These are phyloP conservation scores for Fremontodendron californicum DNA, from an alignment of 345 rosid species.

Conservation along the genomic window DNA sequence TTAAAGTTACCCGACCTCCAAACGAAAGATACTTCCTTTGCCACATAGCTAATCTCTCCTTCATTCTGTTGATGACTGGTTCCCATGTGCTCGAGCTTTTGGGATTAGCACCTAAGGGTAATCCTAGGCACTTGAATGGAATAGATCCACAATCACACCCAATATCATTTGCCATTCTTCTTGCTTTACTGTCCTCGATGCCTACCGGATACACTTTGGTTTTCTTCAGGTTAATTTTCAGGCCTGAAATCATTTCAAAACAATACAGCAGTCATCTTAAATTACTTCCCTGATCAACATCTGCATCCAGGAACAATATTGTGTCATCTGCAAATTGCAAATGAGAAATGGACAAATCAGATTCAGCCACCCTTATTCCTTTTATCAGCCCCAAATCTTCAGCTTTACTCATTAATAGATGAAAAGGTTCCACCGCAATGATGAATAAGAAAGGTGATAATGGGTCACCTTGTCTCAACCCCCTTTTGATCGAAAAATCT, in stretches of 20 bases:
- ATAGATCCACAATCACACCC: background rate
- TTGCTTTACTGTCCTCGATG: too few species aligned
- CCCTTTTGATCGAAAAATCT: too few species aligned
- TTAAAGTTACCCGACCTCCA: background rate
- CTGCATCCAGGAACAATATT: background rate
- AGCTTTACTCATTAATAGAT: background rate
- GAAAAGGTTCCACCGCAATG: background rate
- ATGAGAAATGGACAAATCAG: background rate
- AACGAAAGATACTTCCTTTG: background rate
- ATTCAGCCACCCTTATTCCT: background rate
- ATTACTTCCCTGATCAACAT: too few species aligned
- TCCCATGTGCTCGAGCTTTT: background rate
- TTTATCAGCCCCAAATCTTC: accelerated
- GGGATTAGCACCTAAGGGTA: background rate
- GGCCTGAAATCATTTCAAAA: background rate
- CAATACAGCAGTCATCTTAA: background rate
- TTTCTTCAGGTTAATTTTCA: background rate
- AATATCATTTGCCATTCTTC: background rate
- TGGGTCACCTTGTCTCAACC: background rate
- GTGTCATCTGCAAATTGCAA: background rate
- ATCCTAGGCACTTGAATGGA: background rate
- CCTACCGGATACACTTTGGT: background rate
- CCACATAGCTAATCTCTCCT: background rate
- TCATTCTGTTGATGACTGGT: background rate
- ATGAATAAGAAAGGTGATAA: background rate